Conservation (phyloP, 2,329 filamentous ascomycete genomes). For the Trichoderma atrobrunneum region DNA sequence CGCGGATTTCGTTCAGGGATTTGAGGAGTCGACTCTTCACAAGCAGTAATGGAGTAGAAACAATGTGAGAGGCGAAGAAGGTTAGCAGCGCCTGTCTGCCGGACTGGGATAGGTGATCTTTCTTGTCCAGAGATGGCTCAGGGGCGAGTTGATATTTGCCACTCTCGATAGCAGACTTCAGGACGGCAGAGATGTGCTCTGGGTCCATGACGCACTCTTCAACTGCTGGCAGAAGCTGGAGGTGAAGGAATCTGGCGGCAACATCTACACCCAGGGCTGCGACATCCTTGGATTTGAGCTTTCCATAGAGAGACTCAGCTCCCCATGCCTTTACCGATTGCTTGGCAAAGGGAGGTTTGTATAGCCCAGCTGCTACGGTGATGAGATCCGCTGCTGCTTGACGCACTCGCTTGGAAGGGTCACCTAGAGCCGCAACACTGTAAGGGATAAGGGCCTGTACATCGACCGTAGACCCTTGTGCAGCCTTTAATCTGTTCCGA, state of each 20-base stretch:
- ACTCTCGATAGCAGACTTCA: slow-evolving; percentile 45
- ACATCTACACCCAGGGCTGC: slow-evolving; percentile 59
- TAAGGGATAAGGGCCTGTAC: slow-evolving; percentile 84
- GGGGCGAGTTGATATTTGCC: slow-evolving; percentile 39
- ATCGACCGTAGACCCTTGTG: slow-evolving; percentile 53
- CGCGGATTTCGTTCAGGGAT: slow-evolving; percentile 69
- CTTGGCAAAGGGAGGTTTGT: slow-evolving; percentile 35
- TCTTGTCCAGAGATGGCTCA: slow-evolving; percentile 46
- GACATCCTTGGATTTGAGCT: slow-evolving; percentile 42
- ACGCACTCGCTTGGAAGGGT: slow-evolving; percentile 73
- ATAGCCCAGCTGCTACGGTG: slow-evolving; percentile 51
- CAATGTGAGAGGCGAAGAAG: slow-evolving; percentile 71
- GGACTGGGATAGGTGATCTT: slow-evolving; percentile 56
- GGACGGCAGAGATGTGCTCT: slow-evolving; percentile 62
- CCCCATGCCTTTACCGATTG: slow-evolving; percentile 57
- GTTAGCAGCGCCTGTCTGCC: slow-evolving; percentile 63
- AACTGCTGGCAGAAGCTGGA: slow-evolving; percentile 68
- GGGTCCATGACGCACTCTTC: slow-evolving; percentile 85
- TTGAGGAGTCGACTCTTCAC: slow-evolving; percentile 72
- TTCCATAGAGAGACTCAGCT: slow-evolving; percentile 62
- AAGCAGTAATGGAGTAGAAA: slow-evolving; percentile 63
- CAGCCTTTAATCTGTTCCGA: slow-evolving; percentile 53
- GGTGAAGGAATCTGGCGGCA: slow-evolving; percentile 58
- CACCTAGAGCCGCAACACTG: slow-evolving; percentile 68
- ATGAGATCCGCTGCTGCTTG: slow-evolving; percentile 70